Evolutionary conservation across 495 filamentous ascomycete genomes (phyloP).

Genomic region (Cudoniella acicularis): DNA sequence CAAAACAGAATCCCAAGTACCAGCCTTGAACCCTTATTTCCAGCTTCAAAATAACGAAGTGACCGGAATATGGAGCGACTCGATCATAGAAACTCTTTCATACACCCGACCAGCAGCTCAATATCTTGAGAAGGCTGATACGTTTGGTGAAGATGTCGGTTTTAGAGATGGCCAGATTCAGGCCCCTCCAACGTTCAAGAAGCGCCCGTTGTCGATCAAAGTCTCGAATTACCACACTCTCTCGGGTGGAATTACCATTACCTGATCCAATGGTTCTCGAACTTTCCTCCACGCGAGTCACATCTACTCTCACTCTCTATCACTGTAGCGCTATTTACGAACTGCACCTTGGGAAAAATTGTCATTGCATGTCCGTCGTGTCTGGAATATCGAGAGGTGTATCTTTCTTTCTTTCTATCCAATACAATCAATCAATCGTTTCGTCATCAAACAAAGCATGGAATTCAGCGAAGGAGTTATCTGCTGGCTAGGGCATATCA

Average conservation of each 20-base stretch:
- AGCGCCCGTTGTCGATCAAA: constrained; percentile 15
- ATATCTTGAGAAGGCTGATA: constrained; percentile 56
- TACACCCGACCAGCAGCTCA: constrained; percentile 48
- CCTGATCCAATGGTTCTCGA: constrained; percentile 1
- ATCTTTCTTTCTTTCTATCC: no score
- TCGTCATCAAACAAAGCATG: background rate
- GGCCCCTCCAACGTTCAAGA: constrained; percentile 41
- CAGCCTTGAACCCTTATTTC: constrained; percentile 65
- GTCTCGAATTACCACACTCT: constrained; percentile 18
- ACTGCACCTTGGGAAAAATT: background rate
- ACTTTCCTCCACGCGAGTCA: background rate
- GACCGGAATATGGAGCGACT: constrained; percentile 65
- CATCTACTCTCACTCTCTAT: background rate
- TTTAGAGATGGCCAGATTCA: constrained; percentile 50
- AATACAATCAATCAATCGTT: no score
- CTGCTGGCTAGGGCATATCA: no score
- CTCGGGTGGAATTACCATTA: constrained; percentile 22
- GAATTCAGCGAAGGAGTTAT: no score
- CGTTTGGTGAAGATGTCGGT: constrained; percentile 47
- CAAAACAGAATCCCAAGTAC: constrained; percentile 46
- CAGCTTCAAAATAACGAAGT: constrained; percentile 52
- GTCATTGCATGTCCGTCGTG: background rate
- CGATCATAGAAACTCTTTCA: constrained; percentile 54
- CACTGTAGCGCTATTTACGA: background rate
- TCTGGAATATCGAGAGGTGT: background rate